phyloP scores from a whole-genome alignment of 805 yeast genomes.

The Yarrowia alimentaria region DNA sequence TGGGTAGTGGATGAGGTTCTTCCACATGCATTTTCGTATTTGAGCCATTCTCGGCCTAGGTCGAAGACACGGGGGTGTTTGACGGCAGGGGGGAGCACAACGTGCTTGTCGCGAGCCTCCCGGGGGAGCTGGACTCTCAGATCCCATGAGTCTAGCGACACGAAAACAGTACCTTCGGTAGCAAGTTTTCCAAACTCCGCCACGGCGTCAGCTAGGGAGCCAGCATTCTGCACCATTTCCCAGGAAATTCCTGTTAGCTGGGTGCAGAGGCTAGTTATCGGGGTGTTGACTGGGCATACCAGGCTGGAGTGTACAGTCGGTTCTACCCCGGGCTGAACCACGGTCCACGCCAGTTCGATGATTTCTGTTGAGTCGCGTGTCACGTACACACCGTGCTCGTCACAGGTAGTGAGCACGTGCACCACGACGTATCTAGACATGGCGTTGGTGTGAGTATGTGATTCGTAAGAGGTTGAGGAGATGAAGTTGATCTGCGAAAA shows the following conservation, averaged over 20 bases:
- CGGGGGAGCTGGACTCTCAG: constrained; percentile 74
- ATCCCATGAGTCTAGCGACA: constrained; percentile 66
- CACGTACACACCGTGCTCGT: constrained; percentile 57
- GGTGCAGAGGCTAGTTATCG: constrained; percentile 54
- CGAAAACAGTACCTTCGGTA: constrained; percentile 41
- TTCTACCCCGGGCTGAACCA: constrained; percentile 54
- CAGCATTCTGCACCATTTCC: constrained; percentile 60
- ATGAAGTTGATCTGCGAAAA: too few species aligned
- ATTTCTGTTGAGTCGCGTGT: constrained; percentile 68
- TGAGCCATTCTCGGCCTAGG: constrained; percentile 65
- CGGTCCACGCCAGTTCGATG: constrained; percentile 65
- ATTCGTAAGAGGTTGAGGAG: background rate
- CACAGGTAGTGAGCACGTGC: constrained; percentile 64
- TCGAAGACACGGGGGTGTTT: constrained; percentile 78
- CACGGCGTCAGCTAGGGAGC: constrained; percentile 63
- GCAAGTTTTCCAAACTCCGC: constrained; percentile 48
- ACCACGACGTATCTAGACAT: constrained; percentile 53
- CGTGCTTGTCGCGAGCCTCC: constrained; percentile 75
- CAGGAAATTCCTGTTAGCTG: constrained; percentile 54
- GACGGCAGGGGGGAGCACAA: constrained; percentile 68
- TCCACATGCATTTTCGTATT: too few species aligned
- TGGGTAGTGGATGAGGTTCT: too few species aligned
- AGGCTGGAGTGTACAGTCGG: constrained; percentile 46
- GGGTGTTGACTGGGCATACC: constrained; percentile 63
- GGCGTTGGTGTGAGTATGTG: background rate